Evolutionary conservation across 768 basidiomycete species (phyloP).

Genomic region (Suillus bovinus): DNA sequence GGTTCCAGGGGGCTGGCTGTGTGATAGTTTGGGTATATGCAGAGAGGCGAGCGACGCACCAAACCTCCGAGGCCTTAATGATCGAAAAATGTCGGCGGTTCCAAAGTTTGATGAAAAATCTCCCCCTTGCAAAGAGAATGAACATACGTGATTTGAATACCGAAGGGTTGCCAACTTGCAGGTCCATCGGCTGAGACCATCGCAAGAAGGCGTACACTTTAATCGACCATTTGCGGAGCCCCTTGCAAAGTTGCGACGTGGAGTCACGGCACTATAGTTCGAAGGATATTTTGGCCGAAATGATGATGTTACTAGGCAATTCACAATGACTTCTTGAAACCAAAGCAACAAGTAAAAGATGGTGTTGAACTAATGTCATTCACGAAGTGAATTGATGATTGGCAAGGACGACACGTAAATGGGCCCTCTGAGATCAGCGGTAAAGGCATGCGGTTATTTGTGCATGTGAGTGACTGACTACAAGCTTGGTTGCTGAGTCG

Average conservation of each 20-base stretch:
- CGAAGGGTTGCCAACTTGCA: background rate
- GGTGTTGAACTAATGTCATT: background rate
- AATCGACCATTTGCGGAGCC: background rate
- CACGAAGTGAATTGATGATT: background rate
- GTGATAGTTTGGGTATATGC: too few relatives aligned
- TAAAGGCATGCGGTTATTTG: background rate
- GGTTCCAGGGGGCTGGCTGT: too few relatives aligned
- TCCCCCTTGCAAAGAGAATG: background rate
- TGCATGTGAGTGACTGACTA: background rate
- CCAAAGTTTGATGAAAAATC: background rate
- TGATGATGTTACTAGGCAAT: background rate
- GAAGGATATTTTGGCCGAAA: background rate
- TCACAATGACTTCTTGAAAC: background rate
- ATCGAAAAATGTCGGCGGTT: background rate
- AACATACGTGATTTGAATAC: background rate
- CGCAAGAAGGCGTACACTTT: background rate
- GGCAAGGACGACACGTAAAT: background rate
- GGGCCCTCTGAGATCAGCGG: background rate
- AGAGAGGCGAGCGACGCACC: too few relatives aligned
- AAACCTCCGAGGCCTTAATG: too few relatives aligned
- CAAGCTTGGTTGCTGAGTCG: too few relatives aligned
- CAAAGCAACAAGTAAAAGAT: constrained; percentile 1
- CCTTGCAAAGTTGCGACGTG: background rate
- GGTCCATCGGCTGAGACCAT: background rate
- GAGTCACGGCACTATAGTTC: background rate